phyloP scores from a whole-genome alignment of 2,329 filamentous ascomycete species.

The Hypoxylon sp. region DNA sequence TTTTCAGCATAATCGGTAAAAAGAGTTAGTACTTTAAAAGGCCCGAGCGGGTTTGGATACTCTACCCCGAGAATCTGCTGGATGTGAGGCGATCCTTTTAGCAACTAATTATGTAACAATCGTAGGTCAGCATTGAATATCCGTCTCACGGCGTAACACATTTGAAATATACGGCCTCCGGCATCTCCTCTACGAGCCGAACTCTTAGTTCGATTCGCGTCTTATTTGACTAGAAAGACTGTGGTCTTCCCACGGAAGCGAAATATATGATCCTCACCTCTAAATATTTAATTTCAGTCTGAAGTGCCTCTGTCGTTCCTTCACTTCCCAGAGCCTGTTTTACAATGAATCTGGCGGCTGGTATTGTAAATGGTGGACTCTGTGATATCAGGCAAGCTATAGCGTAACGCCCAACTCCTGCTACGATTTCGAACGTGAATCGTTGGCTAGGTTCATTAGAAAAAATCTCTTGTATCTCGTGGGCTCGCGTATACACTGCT shows the following conservation, averaged over 20 bases:
- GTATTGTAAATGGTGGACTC: not conserved
- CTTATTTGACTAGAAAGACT: not conserved
- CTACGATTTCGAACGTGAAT: not conserved
- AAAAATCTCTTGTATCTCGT: not conserved
- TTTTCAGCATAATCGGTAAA: not conserved
- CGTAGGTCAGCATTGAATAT: not conserved
- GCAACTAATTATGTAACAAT: not conserved
- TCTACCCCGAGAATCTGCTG: no score
- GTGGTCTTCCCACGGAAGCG: not conserved
- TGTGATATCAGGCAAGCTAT: not conserved
- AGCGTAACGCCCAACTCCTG: not conserved
- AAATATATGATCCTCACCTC: slow-evolving; percentile 1
- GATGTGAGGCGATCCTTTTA: not conserved
- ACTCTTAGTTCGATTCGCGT: not conserved
- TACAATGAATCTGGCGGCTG: not conserved
- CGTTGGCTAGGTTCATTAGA: not conserved
- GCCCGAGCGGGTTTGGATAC: no score
- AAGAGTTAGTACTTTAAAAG: no score
- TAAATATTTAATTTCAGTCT: not conserved
- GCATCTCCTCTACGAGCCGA: not conserved
- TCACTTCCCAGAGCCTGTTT: not conserved
- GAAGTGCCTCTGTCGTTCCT: not conserved
- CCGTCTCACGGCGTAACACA: not conserved
- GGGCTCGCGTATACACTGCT: not conserved
- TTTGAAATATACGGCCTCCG: not conserved